A percentile compares a stretch with the other conserved stretches of the same genome.
Conservation (phyloP, 805 yeast genomes). For the Wickerhamiella qilinensis region DNA sequence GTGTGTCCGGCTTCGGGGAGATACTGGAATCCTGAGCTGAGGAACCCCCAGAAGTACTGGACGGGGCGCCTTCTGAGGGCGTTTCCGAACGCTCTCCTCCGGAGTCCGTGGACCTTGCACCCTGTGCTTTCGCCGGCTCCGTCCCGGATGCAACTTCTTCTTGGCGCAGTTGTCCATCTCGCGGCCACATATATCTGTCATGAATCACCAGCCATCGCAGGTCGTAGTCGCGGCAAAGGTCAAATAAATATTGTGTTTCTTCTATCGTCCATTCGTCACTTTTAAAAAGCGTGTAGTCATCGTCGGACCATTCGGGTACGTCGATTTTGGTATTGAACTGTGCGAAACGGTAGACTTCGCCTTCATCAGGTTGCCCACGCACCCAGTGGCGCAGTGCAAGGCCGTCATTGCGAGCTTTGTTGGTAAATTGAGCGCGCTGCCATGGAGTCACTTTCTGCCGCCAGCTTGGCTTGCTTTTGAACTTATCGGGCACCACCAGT, state of each 20-base stretch:
- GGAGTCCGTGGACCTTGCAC: conserved; percentile 4
- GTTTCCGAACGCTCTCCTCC: neutral
- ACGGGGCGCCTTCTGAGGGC: neutral
- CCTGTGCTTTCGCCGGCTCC: neutral
- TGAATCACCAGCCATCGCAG: conserved; percentile 53
- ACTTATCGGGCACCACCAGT: conserved; percentile 34
- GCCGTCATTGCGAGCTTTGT: conserved; percentile 38
- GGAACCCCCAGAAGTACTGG: neutral
- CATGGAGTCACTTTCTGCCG: conserved; percentile 64
- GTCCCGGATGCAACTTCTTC: neutral
- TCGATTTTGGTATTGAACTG: conserved; percentile 55
- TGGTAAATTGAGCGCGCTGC: conserved; percentile 50
- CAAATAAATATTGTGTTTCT: conserved; percentile 69
- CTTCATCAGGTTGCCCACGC: conserved; percentile 41
- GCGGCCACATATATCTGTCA: conserved; percentile 36
- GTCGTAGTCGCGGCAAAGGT: conserved; percentile 36
- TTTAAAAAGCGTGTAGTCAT: conserved; percentile 42
- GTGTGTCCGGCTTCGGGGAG: neutral
- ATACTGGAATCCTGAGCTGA: neutral
- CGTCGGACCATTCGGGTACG: conserved; percentile 50
- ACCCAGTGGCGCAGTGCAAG: conserved; percentile 70
- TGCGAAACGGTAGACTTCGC: conserved; percentile 46
- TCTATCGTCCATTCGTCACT: conserved; percentile 49
- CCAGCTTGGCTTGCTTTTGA: conserved; percentile 48
- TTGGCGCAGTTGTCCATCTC: neutral